These are phyloP conservation scores for Gaeumannomyces tritici DNA, from an alignment of 2,329 filamentous ascomycete species.

Conservation along the genomic window DNA sequence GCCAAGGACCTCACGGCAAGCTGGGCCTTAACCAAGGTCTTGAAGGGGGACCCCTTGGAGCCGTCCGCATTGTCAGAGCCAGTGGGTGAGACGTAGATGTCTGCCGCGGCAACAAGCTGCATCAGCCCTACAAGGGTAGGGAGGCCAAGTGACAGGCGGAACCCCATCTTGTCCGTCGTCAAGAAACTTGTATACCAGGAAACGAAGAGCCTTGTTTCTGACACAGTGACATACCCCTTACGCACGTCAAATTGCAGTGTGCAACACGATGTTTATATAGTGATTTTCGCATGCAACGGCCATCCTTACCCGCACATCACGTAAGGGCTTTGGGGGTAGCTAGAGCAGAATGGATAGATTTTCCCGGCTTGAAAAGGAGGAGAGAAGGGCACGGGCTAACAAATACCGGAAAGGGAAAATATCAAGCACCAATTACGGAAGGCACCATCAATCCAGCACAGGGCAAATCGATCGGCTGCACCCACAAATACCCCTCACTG, in stretches of 20 bases:
- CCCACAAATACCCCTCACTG: not conserved
- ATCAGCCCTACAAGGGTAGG: not conserved
- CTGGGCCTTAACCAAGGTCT: constrained; percentile 2
- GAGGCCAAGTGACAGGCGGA: not conserved
- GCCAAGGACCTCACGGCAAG: constrained; percentile 1
- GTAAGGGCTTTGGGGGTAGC: no score
- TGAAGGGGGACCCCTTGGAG: not conserved
- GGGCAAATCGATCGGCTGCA: not conserved
- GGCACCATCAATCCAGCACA: no score
- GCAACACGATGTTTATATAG: no score
- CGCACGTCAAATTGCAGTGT: no score
- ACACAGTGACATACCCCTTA: no score
- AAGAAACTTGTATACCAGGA: not conserved
- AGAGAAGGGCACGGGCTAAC: no score
- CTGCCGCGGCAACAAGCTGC: not conserved
- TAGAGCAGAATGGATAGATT: no score
- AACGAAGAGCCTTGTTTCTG: not conserved
- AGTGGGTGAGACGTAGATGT: constrained; percentile 6
- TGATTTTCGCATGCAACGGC: no score
- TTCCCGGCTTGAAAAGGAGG: no score
- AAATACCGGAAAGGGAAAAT: no score
- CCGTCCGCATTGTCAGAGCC: constrained; percentile 5
- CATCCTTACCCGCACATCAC: no score
- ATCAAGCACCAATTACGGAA: no score
- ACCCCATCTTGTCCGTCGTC: not conserved